Conservation (phyloP, 805 yeast species). For the Starmerella gropengiesseri region DNA sequence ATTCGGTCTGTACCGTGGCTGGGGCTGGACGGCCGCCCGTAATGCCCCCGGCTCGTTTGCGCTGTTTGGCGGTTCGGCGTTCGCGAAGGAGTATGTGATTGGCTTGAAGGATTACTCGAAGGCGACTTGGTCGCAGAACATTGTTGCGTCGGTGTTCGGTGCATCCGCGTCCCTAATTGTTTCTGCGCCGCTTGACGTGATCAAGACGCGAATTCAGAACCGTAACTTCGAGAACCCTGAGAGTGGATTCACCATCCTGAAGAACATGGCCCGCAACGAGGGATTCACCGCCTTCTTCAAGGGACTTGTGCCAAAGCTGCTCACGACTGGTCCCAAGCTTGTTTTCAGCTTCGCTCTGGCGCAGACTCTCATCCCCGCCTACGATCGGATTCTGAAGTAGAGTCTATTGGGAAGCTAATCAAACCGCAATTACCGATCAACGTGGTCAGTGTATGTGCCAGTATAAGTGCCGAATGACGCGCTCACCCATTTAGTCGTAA, state of each 20-base stretch:
- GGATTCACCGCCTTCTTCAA: conserved; percentile 86
- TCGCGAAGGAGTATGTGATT: conserved; percentile 91
- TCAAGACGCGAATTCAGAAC: conserved; percentile 97
- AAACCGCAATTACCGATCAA: no score
- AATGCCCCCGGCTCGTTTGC: conserved; percentile 99
- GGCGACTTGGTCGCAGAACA: conserved; percentile 94
- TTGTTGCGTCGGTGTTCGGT: conserved; percentile 87
- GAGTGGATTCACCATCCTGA: conserved; percentile 81
- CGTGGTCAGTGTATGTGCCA: no score
- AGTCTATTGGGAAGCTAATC: no score
- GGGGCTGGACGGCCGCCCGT: conserved; percentile 99
- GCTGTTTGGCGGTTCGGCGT: conserved; percentile 95
- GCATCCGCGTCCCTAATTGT: conserved; percentile 95
- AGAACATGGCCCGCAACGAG: conserved; percentile 86
- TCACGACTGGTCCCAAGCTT: conserved; percentile 96
- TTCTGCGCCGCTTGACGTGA: conserved; percentile 93
- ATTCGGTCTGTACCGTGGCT: conserved; percentile 84
- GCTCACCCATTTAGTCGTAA: no score
- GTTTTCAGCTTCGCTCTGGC: conserved; percentile 98
- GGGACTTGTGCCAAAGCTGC: conserved; percentile 90
- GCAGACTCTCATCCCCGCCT: conserved; percentile 91
- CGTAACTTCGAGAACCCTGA: conserved; percentile 92
- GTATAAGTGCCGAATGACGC: no score
- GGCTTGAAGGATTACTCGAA: conserved; percentile 74
- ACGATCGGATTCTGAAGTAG: conserved; percentile 53